Evolutionary conservation across 2,329 filamentous ascomycete genomes (phyloP), one percentile per base, ranked within the genome.

Genomic region (Alternaria postmessia): DNA sequence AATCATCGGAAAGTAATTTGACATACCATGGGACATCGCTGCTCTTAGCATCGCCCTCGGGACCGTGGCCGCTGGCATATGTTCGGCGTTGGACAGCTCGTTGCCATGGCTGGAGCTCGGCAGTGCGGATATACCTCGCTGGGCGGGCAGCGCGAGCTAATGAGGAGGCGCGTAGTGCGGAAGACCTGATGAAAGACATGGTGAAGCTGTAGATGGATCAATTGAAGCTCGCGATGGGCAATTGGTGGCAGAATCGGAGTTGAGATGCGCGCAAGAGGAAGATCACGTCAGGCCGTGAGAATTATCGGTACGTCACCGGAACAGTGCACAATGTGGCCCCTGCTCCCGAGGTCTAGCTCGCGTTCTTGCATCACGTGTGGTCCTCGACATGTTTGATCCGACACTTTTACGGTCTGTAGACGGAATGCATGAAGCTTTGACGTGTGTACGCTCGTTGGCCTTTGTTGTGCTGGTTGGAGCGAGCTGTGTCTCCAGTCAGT

Each of bases 21-120:
- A 70, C 75, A 44, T 71, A 81, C 80, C 80, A 81, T 66, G 80
- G 79, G 12, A 79, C 59, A 58, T 81, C 79, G 62, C 79, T 80
- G 66, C 69, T 72, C 67, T 78, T 70, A 14, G 69, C 56, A 24
- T 65, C 61, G 51, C 69, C 68, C 53, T 72, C 67, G n/a, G 66
- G 67, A 51, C 74, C 75, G 62, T 73, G 72, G 14, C 57, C 70
- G 54, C 73, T 77, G 59, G 79, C 77, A 62, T 81, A 81, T 48
- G 75, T 72, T 65, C 78, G 74, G 64, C 76, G 67, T 67, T 79
- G 78, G 24, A 76, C 62, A 54, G 71, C 64, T 51, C 71, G 75
- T 62, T 76, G 77, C 74, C 75, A 78, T 70, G 74, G 73, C 70
- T 78, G 76, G 62, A 69, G 73, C 67, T 75, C 69, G 72, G 77